Conservation (phyloP, 176 grass and related monocot species). For the Cenchrus fungigraminus region DNA sequence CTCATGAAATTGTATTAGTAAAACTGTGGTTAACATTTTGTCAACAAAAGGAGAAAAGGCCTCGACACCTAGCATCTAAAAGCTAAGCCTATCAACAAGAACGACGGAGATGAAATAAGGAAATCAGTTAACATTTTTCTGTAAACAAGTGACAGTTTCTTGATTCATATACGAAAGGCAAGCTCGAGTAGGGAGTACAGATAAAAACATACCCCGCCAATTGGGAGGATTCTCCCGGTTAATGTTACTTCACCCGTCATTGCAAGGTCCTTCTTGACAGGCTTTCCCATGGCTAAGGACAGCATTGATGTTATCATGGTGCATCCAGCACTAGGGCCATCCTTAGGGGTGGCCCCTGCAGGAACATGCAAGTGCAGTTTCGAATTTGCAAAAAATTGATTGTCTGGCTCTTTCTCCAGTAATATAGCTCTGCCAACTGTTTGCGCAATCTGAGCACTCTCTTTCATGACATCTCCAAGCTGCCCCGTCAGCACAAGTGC, state of each 20-base stretch:
- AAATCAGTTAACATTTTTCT: not conserved
- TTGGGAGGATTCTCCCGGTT: constrained; percentile 91
- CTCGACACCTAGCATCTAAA: too few relatives aligned
- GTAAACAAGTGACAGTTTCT: not conserved
- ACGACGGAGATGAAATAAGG: too few relatives aligned
- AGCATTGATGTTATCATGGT: constrained; percentile 98
- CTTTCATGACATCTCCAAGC: constrained; percentile 98
- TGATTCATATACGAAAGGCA: constrained; percentile 1
- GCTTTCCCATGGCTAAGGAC: constrained; percentile 84
- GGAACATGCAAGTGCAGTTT: constrained; percentile 96
- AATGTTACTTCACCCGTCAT: constrained; percentile 98
- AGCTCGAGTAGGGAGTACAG: constrained; percentile 11
- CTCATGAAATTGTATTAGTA: too few relatives aligned
- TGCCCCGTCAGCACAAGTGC: constrained; percentile 86
- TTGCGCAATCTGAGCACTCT: constrained; percentile 94
- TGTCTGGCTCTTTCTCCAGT: constrained; percentile 64
- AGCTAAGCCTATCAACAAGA: too few relatives aligned
- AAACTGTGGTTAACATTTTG: too few relatives aligned
- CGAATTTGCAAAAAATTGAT: constrained; percentile 73
- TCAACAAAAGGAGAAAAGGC: too few relatives aligned
- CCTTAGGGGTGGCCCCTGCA: constrained; percentile 92
- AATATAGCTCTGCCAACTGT: constrained; percentile 88
- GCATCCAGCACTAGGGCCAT: constrained; percentile 89
- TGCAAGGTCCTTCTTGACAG: constrained; percentile 79
- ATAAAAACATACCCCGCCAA: constrained; percentile 80